phyloP scores from a whole-genome alignment of 495 filamentous ascomycete genomes.

The Durotheca rogersii region DNA sequence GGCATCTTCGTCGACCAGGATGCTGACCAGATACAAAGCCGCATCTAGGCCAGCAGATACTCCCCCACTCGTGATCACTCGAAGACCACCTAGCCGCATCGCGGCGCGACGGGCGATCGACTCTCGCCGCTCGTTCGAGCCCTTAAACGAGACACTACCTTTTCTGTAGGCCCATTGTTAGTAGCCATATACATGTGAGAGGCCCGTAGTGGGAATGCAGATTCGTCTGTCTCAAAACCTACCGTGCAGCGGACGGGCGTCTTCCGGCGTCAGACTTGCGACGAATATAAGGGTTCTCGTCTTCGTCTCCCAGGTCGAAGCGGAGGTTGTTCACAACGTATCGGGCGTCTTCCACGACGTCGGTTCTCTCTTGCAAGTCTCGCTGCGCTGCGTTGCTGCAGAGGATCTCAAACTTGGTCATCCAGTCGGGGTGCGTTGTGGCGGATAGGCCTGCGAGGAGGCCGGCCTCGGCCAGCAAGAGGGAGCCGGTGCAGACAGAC shows the following conservation, averaged over 20 bases:
- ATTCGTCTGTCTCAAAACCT: conserved; percentile 19
- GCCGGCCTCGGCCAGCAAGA: conserved; percentile 70
- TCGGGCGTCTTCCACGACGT: conserved; percentile 71
- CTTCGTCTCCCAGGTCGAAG: conserved; percentile 71
- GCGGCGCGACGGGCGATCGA: conserved; percentile 65
- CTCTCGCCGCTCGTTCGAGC: conserved; percentile 63
- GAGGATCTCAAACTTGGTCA: conserved; percentile 65
- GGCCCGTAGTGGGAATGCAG: too few species aligned
- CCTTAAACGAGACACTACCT: conserved; percentile 70
- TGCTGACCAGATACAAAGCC: conserved; percentile 72
- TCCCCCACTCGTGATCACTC: conserved; percentile 75
- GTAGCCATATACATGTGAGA: not conserved
- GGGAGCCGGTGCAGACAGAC: conserved; percentile 72
- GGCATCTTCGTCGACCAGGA: conserved; percentile 65
- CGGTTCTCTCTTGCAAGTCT: conserved; percentile 60
- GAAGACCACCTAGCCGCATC: conserved; percentile 66
- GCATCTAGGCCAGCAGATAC: conserved; percentile 78
- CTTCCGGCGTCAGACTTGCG: conserved; percentile 62
- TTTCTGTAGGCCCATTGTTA: conserved; percentile 47
- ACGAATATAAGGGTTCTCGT: conserved; percentile 72
- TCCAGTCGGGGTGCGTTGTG: conserved; percentile 64
- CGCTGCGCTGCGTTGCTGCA: conserved; percentile 64
- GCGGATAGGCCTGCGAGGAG: conserved; percentile 71
- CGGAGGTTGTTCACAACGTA: conserved; percentile 80
- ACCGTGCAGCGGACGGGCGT: conserved; percentile 62